Percentiles rank a stretch among this genome's conserved stretches.
phyloP scores from a whole-genome alignment of 768 basidiomycete genomes.

The Boletus huronensis region DNA sequence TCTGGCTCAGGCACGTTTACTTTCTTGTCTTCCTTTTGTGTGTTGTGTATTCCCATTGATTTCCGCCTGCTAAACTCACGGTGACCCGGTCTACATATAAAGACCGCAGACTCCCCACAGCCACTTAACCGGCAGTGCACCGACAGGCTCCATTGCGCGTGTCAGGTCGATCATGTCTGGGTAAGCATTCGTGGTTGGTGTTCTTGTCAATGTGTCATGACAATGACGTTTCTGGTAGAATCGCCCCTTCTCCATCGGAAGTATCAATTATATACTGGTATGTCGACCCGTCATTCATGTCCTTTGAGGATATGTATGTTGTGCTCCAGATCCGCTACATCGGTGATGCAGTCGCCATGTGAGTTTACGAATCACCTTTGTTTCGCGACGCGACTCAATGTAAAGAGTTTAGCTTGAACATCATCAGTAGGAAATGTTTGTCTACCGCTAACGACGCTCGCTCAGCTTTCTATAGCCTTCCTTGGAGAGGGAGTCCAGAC shows the following conservation, averaged over 20 bases:
- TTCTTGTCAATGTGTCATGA: background rate
- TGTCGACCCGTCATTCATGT: background rate
- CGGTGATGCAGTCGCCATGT: conserved; percentile 18
- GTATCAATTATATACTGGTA: conserved; percentile 18
- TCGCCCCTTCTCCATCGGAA: conserved; percentile 7
- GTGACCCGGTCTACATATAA: too few relatives aligned
- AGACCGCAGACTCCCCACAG: too few relatives aligned
- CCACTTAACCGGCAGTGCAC: too few relatives aligned
- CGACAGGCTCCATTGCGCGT: too few relatives aligned
- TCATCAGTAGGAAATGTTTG: background rate
- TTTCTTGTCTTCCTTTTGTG: too few relatives aligned
- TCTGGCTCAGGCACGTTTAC: too few relatives aligned
- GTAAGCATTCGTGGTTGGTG: background rate
- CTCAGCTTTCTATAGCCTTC: conserved; percentile 10
- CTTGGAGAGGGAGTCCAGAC: conserved; percentile 1
- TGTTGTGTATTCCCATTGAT: too few relatives aligned
- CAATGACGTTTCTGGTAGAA: conserved; percentile 3
- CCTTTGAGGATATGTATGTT: background rate
- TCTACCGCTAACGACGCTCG: background rate
- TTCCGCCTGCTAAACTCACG: too few relatives aligned
- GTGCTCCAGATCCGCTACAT: conserved; percentile 20
- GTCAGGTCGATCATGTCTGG: conserved; percentile 23
- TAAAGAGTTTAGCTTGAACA: conserved; percentile 6
- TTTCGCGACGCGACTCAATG: background rate
- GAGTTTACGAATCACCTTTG: background rate